Base-by-base conservation (phyloP, 106 monocot species). In the Phalaenopsis equestris region DNA sequence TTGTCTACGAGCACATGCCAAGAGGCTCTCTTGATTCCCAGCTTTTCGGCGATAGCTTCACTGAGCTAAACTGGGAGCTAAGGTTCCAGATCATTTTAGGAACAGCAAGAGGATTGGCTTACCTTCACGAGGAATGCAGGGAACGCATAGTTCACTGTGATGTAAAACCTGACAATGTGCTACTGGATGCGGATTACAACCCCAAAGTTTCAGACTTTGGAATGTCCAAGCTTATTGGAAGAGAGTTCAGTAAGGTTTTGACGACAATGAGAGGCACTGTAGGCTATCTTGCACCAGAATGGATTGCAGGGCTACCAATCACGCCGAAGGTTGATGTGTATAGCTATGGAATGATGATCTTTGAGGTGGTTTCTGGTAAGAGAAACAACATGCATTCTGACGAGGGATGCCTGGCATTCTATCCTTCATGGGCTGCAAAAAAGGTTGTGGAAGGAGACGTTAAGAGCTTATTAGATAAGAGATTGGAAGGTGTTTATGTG, bases 271-370 rank as follows among this genome's bases (percentile, higher is more conserved):
- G 86, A 47, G 89, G 91, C 19, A 89, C 91, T 5, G 68, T 88
- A 2, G 89, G 91, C 37, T 91, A 91, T 47, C 82, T 91, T 10
- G 91, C 91, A 14, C 91, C 91, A 6, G 89, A 91, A 61, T 91
- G 91, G 91, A 84, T 91, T 46, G 81, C 85, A 3, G 91, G 91
- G 30, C 30, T 81, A 17, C 84, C 91, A 0, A 86, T 91, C 41
- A 88, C 86, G 0, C 55, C 85, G 0, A 91, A 91, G 49, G 84
- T 80, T 8, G 91, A 91, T 67, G 88, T 89, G 38, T 91, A 88
- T 45, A 89, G 87, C 86, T 91, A 77, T 39, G 91, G 91, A 5
- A 84, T 89, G 89, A 89, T 89, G 89, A 76, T 89, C 38, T 87
- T 91, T 19, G 91, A 91, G 65, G 5, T 89, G 74, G 68, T 91